Evolutionary conservation across 2,329 filamentous ascomycete genomes (phyloP).

Genomic region (Epichloe glyceriae): DNA sequence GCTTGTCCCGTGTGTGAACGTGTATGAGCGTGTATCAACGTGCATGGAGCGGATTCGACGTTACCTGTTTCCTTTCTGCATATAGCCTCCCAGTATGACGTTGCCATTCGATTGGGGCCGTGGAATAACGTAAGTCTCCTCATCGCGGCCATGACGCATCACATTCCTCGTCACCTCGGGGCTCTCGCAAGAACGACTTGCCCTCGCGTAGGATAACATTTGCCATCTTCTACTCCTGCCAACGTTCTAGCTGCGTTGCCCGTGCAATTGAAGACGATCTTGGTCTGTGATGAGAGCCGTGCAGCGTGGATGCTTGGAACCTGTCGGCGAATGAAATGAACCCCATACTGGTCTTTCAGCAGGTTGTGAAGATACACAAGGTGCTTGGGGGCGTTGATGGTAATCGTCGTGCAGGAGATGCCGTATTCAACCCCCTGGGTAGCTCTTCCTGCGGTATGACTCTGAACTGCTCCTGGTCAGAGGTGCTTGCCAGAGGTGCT

Average conservation of each 20-base stretch:
- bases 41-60: neutral
- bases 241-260: constrained; percentile 22
- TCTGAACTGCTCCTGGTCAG: constrained; percentile 14
- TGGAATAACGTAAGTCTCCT: constrained; percentile 29
- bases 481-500: too few species aligned
- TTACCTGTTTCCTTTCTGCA: constrained; percentile 22
- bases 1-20: too few species aligned
- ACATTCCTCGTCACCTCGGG: constrained; percentile 19
- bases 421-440: constrained; percentile 20
- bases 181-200: constrained; percentile 25
- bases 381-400: constrained; percentile 25
- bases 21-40: too few species aligned
- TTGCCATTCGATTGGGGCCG: constrained; percentile 22
- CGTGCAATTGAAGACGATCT: constrained; percentile 23
- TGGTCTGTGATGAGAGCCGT: constrained; percentile 14
- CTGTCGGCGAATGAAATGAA: constrained; percentile 18
- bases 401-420: constrained; percentile 23
- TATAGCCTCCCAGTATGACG: constrained; percentile 25
- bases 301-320: constrained; percentile 16
- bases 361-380: constrained; percentile 17
- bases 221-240: constrained; percentile 22
- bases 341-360: constrained; percentile 17
- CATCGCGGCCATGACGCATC: constrained; percentile 26
- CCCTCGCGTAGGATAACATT: constrained; percentile 28
- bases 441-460: constrained; percentile 17